These are phyloP conservation scores for Xylariaceae sp. DNA, from an alignment of 2,329 filamentous ascomycete genomes.

Conservation along the genomic window DNA sequence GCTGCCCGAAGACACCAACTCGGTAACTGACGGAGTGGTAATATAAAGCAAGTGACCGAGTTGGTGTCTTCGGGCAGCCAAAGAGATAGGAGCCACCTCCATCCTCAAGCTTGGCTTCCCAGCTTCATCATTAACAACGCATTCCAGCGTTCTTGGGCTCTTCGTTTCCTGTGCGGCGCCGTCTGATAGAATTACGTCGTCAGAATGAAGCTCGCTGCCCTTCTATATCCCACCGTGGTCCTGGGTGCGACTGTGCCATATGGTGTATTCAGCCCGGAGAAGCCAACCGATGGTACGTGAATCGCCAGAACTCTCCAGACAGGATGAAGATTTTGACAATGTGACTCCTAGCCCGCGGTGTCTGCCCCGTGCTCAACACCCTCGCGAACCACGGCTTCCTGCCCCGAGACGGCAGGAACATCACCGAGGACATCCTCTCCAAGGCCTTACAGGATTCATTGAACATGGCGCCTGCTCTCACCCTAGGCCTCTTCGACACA, in stretches of 20 bases:
- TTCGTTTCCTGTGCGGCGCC: too few relatives aligned
- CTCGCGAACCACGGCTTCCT: slow-evolving; percentile 50
- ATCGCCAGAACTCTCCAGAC: not conserved
- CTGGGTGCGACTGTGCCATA: slow-evolving; percentile 14
- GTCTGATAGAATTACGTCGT: too few relatives aligned
- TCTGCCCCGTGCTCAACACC: slow-evolving; percentile 49
- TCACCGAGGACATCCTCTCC: slow-evolving; percentile 38
- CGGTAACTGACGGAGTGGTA: too few relatives aligned
- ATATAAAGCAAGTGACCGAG: too few relatives aligned
- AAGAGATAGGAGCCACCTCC: too few relatives aligned
- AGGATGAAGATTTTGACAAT: slow-evolving; percentile 1
- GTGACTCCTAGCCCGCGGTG: slow-evolving; percentile 15
- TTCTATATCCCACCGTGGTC: slow-evolving; percentile 11
- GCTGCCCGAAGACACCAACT: too few relatives aligned
- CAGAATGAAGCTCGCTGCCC: slow-evolving; percentile 14
- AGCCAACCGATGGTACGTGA: slow-evolving; percentile 18
- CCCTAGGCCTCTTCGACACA: slow-evolving; percentile 39
- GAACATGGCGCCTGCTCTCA: slow-evolving; percentile 42
- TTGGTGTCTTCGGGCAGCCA: too few relatives aligned
- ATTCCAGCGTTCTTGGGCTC: too few relatives aligned
- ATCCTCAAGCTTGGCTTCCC: too few relatives aligned
- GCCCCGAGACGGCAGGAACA: slow-evolving; percentile 42
- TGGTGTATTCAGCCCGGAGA: slow-evolving; percentile 10
- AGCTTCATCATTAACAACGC: too few relatives aligned
- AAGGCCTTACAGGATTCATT: slow-evolving; percentile 38